Evolutionary conservation across 352 stramenopile genomes (phyloP).

Genomic region (Globisporangium okanoganense): DNA sequence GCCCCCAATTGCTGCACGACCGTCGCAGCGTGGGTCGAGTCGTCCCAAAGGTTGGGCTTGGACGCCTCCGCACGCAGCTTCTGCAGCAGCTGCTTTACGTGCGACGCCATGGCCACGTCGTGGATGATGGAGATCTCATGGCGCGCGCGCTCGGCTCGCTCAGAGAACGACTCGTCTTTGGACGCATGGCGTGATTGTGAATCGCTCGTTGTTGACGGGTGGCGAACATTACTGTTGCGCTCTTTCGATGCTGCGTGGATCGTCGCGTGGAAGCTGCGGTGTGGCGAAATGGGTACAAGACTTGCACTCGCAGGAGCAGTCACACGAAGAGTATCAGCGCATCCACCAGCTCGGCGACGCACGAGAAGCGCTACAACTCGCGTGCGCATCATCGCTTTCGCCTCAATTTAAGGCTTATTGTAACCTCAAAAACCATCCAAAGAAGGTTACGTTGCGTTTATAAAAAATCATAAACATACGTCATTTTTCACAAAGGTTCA

Average conservation of each 20-base stretch:
- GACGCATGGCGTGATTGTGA: background rate
- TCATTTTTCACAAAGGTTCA: no score
- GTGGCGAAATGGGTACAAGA: no score
- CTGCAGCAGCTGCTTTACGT: conserved; percentile 37
- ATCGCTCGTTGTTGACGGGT: background rate
- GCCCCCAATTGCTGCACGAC: conserved; percentile 59
- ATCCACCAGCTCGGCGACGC: background rate
- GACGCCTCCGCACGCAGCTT: conserved; percentile 40
- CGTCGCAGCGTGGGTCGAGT: conserved; percentile 43
- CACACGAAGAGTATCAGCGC: background rate
- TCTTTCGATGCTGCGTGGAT: background rate
- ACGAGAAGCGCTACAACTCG: background rate
- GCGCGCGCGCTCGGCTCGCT: conserved; percentile 27
- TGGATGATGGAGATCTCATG: conserved; percentile 48
- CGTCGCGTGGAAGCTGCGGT: background rate
- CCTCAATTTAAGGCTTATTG: no score
- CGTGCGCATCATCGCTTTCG: background rate
- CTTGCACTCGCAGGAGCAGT: background rate
- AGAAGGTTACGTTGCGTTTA: no score
- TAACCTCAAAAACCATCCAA: no score
- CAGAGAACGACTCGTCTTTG: conserved; percentile 35
- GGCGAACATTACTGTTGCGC: background rate
- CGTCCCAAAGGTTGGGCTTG: conserved; percentile 52
- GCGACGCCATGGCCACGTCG: conserved; percentile 32
- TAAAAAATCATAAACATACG: no score